Evolutionary conservation across 148 eudicot genomes (phyloP), one percentile per base, ranked within the genome.

Genomic region (Heliamphora exappendiculata): DNA sequence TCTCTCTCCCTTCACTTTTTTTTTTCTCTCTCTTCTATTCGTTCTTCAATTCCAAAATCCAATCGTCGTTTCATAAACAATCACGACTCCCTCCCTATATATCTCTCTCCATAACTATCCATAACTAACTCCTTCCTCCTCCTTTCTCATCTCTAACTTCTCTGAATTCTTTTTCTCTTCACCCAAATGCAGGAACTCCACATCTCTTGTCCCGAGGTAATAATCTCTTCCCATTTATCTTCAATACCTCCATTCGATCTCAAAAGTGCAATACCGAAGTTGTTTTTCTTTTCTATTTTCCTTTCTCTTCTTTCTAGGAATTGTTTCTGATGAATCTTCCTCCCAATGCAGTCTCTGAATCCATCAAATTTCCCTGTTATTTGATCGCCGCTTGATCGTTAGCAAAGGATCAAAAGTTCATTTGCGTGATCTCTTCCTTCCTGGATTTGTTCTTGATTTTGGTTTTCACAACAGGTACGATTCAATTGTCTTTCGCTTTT

Each of bases 71-170:
- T 33, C n/a, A n/a, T n/a, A n/a, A n/a, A n/a, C 41, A 26, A 69
- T 36, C 41, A 19, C 67, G 41, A 68, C 39, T 76, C 42, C 72
- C 57, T 22, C 2, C 33, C n/a, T n/a, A n/a, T n/a, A n/a, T n/a
- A n/a, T n/a, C n/a, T n/a, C n/a, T n/a, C n/a, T n/a, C n/a, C n/a
- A n/a, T n/a, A n/a, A n/a, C 33, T n/a, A n/a, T n/a, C n/a, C n/a
- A n/a, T n/a, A n/a, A 60, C 74, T 31, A 74, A 67, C 84, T 78
- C 50, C 67, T 33, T 53, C 59, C 42, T 12, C n/a, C n/a, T n/a
- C n/a, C n/a, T n/a, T n/a, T 28, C 42, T 68, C 37, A 41, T 59
- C 55, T 79, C 67, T 28, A 49, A 64, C 76, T 77, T 76, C 54
- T 24, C 24, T 19, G 19, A 55, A 55, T 73, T 73, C 22, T 50